These are phyloP conservation scores for Pseudogymnoascus sp. DNA, from an alignment of 2,329 filamentous ascomycete species.

Conservation along the genomic window DNA sequence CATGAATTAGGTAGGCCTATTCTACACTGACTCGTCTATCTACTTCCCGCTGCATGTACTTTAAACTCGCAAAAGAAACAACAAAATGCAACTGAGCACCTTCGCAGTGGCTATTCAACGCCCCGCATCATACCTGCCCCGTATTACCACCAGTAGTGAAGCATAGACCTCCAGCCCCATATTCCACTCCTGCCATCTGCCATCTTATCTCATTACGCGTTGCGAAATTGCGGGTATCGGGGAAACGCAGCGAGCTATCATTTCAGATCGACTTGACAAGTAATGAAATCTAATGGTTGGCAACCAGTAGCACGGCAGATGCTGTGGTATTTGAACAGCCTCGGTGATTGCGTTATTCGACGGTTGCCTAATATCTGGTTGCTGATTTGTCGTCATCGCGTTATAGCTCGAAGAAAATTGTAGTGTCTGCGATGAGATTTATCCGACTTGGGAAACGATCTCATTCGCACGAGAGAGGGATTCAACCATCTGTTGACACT, in stretches of 20 bases:
- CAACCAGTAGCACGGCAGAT: background rate
- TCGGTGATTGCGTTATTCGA: constrained; percentile 1
- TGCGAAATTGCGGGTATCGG: constrained; percentile 5
- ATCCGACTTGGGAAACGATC: constrained; percentile 73
- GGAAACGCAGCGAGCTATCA: constrained; percentile 2
- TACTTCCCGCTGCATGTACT: constrained; percentile 3
- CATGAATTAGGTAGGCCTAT: constrained; percentile 8
- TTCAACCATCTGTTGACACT: constrained; percentile 99
- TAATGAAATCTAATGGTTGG: constrained; percentile 1
- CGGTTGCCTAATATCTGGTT: background rate
- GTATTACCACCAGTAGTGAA: background rate
- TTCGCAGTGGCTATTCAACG: background rate
- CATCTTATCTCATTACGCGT: constrained; percentile 6
- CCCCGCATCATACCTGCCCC: background rate
- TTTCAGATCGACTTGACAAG: constrained; percentile 5
- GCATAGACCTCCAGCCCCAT: background rate
- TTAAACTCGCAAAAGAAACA: constrained; percentile 7
- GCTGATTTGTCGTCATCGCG: constrained; percentile 1
- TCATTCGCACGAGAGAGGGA: constrained; percentile 82
- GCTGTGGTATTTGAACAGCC: background rate
- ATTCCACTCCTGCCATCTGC: background rate
- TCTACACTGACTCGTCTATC: constrained; percentile 6
- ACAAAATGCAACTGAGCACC: constrained; percentile 1
- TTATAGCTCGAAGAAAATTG: constrained; percentile 7
- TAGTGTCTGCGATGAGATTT: constrained; percentile 12